Evolutionary conservation across 345 rosid species (phyloP), one percentile per base, ranked within the genome.

Genomic region (Gossypium arboreum): DNA sequence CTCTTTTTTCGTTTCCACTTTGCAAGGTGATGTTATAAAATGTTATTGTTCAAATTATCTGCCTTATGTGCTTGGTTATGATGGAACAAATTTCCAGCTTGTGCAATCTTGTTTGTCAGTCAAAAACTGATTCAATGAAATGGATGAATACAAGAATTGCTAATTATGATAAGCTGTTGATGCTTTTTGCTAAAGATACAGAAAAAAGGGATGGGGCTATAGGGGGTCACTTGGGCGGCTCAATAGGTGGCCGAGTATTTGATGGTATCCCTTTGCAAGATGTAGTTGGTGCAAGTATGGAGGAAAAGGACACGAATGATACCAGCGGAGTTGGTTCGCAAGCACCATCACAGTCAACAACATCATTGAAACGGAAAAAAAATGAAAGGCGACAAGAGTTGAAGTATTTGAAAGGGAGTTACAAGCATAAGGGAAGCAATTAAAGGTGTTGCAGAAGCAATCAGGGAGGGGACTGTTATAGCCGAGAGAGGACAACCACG

Each of bases 381-480:
- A 72, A 47, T 47, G 59, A 2, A 77, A 60, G 66, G 69, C 60
- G 63, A 22, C 20, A 62, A 39, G 43, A 18, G 18, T 8, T 29
- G 76, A 78, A 20, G 12, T 29, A 22, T 63, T 72, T 48, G 75
- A 80, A 50, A 75, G 78, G 51, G 59, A 82, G 54, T 55, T 34
- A 27, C 48, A 65, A 41, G 76, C 72, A 73, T 68, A 61, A 75
- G 2, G 34, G 76, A 78, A 27, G 81, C 77, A 61, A 57, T 73
- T 64, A 73, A 65, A 64, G 77, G 73, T 57, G 83, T 73, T 29
- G 75, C 80, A 54, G 66, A 68, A 8, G 79, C 83, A 74, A 72
- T 74, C n/a, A 80, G 73, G 45, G 79, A 75, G 71, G 74, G 61
- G 66, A 77, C 63, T 63, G 25, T 52, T 15, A 68, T 75, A 56